Conservation (phyloP, 176 grass and related monocot species). For the Pontederia paniculata region DNA sequence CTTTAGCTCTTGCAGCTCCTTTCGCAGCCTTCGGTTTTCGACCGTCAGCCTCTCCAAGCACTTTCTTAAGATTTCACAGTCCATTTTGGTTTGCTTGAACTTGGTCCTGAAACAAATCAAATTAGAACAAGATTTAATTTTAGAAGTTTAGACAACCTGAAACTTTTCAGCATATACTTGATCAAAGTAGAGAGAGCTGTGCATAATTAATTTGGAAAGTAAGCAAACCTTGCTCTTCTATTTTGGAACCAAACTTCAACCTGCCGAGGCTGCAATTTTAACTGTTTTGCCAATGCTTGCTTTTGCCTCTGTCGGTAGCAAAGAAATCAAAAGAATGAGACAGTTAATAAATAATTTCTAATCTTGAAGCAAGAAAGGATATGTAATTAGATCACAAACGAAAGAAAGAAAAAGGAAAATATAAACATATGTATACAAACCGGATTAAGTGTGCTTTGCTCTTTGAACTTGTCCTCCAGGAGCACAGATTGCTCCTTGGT, state of each 20-base stretch:
- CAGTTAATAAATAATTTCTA: not conserved
- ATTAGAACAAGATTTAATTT: not conserved
- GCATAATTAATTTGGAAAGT: not conserved
- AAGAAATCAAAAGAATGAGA: not conserved
- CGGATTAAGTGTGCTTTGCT: conserved; percentile 20
- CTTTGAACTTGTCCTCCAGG: conserved; percentile 17
- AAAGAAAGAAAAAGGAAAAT: not conserved
- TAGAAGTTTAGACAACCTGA: conserved; percentile 1
- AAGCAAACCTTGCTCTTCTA: conserved; percentile 32
- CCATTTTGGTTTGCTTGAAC: conserved; percentile 16
- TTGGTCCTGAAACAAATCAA: conserved; percentile 26
- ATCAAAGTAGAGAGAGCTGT: not conserved
- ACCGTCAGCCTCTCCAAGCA: conserved; percentile 8
- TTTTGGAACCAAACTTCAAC: conserved; percentile 46
- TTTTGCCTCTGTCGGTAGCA: conserved; percentile 7
- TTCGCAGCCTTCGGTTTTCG: conserved; percentile 28
- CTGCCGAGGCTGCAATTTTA: conserved; percentile 28
- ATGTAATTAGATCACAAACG: not conserved
- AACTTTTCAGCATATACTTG: not conserved
- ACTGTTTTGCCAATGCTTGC: conserved; percentile 20
- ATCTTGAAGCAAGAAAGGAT: not conserved
- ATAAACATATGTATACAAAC: conserved; percentile 16
- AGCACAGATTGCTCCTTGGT: conserved; percentile 17
- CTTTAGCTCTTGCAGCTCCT: conserved; percentile 20
- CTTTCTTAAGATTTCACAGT: conserved; percentile 15